Evolutionary conservation across 1,139 yeast species (phyloP).

Genomic region (Taphrina flavorubra): DNA sequence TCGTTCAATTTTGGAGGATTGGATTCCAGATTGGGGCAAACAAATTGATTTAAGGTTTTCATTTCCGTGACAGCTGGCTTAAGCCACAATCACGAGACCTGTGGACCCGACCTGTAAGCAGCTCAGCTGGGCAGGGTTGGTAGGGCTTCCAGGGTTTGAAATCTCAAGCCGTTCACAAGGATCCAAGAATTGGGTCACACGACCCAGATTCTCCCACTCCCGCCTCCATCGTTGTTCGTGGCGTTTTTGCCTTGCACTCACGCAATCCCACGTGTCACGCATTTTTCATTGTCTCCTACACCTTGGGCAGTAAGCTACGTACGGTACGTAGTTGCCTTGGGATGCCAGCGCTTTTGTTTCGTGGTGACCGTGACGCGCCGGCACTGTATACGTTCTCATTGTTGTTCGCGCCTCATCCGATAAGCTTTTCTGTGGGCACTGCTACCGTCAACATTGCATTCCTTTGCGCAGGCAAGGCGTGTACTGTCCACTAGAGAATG

Average conservation of each 20-base stretch:
- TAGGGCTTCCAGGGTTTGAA: no score
- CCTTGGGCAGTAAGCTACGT: no score
- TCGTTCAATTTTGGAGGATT: no score
- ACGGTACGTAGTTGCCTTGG: background rate
- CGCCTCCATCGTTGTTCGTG: background rate
- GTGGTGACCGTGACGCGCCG: no score
- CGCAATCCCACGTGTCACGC: constrained; percentile 19
- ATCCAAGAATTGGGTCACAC: background rate
- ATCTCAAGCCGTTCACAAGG: no score
- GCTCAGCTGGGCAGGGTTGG: no score
- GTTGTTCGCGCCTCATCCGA: background rate
- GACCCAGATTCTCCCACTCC: background rate
- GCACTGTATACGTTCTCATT: no score
- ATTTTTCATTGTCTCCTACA: background rate
- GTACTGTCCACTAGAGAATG: background rate
- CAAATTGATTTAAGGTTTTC: background rate
- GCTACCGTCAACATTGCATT: no score
- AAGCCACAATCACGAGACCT: constrained; percentile 2
- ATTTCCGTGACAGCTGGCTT: background rate
- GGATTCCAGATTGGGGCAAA: no score
- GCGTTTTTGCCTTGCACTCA: background rate
- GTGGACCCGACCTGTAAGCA: background rate
- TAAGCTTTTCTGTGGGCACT: no score
- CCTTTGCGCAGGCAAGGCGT: no score
- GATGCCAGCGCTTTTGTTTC: background rate